A percentile compares a stretch with the other conserved stretches of the same genome.
These are phyloP conservation scores for Aspergillus fumigatus DNA, from an alignment of 2,329 filamentous ascomycete genomes.

Conservation along the genomic window DNA sequence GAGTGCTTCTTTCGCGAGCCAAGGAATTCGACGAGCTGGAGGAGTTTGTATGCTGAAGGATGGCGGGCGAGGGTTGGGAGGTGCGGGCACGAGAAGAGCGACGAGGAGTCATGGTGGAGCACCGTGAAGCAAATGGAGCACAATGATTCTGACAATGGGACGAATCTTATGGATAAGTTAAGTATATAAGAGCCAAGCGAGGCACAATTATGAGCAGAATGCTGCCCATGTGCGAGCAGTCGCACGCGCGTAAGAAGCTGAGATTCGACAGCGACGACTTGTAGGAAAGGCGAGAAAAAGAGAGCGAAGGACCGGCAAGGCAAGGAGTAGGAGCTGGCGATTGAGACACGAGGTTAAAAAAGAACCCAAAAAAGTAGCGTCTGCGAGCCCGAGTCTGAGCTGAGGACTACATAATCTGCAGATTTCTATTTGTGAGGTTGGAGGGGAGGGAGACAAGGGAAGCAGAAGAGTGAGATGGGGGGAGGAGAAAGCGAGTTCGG, in stretches of 20 bases:
- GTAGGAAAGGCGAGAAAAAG: slow-evolving; percentile 14
- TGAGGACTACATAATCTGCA: slow-evolving; percentile 39
- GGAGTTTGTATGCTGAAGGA: slow-evolving; percentile 71
- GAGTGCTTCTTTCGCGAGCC: slow-evolving; percentile 69
- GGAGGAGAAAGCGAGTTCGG: slow-evolving; percentile 26
- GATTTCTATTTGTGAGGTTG: slow-evolving; percentile 29
- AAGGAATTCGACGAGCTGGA: slow-evolving; percentile 69
- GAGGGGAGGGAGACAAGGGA: slow-evolving; percentile 28
- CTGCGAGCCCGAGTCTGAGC: slow-evolving; percentile 29
- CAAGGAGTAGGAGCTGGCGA: slow-evolving; percentile 2
- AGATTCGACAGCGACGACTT: slow-evolving; percentile 14
- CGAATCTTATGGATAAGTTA: slow-evolving; percentile 2
- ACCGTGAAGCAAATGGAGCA: slow-evolving; percentile 7
- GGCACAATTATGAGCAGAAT: slow-evolving; percentile 6
- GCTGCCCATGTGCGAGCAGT: slow-evolving; percentile 20
- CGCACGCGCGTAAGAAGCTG: slow-evolving; percentile 21
- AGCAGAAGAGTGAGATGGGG: slow-evolving; percentile 28
- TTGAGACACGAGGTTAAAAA: not conserved
- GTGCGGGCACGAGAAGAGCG: slow-evolving; percentile 87
- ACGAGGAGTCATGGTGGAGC: slow-evolving; percentile 61
- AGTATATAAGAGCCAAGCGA: slow-evolving; percentile 5
- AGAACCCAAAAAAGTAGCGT: slow-evolving; percentile 19
- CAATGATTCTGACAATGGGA: slow-evolving; percentile 7
- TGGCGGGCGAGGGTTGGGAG: slow-evolving; percentile 63
- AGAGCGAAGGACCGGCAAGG: slow-evolving; percentile 12